phyloP scores from a whole-genome alignment of 169 alveolate species.

The Theileria sp. region DNA sequence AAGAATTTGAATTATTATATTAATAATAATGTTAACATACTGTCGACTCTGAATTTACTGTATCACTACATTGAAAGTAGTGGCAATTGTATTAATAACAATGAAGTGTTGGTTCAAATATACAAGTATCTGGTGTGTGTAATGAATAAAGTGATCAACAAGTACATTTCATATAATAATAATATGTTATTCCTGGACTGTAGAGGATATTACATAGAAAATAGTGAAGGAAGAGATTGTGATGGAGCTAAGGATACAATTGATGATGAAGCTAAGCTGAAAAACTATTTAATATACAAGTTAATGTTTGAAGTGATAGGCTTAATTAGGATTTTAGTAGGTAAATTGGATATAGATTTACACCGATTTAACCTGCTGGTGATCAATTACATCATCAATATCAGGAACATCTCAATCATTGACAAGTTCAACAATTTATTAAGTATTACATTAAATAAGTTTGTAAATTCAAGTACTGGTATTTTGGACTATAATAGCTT shows the following conservation, averaged over 20 bases:
- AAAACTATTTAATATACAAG: background rate
- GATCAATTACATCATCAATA: background rate
- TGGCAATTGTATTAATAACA: background rate
- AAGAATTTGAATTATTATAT: background rate
- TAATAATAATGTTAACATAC: background rate
- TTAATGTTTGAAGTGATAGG: background rate
- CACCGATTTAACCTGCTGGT: background rate
- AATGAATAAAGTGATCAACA: background rate
- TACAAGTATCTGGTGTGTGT: background rate
- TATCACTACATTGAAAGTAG: background rate
- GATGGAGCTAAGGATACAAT: background rate
- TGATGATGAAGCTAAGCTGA: background rate
- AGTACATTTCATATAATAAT: background rate
- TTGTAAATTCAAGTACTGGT: background rate
- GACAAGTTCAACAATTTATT: background rate
- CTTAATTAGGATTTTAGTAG: background rate
- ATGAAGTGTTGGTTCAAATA: background rate
- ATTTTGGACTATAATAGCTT: background rate
- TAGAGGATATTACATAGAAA: slow-evolving; percentile 7
- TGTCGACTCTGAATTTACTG: background rate
- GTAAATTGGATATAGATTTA: background rate
- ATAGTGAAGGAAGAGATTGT: background rate
- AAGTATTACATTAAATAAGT: background rate
- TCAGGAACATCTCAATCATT: background rate
- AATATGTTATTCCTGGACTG: background rate